Evolutionary conservation across 2,329 filamentous ascomycete species (phyloP), one percentile per base, ranked within the genome.

Genomic region (Paraconiothyrium sp.): DNA sequence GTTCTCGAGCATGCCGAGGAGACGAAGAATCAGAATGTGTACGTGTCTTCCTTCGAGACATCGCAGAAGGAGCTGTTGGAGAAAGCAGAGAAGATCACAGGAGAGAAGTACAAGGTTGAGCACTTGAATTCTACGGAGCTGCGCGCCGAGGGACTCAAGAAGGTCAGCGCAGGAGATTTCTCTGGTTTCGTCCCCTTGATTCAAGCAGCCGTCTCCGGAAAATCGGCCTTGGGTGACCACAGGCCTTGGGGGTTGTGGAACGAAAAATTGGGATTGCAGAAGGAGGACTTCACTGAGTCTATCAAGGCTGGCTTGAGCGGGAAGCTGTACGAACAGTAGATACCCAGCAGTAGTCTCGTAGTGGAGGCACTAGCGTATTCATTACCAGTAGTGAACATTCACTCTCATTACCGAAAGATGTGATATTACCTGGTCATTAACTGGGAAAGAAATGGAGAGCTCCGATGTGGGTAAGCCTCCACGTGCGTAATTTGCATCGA

Each of bases 11-110:
- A 81, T 75, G 80, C 83, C 0, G 79, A 82, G 1, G 76, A 82
- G 60, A 89, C 86, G 0, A 83, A 80, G 39, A 90, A 90, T 72
- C 81, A 84, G 62, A 86, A 88, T 71, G 73, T 91, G 34, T 83
- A 82, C 54, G 77, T 90, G 16, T 83, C 86, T 2, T 88, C 84
- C 0, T 86, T 89, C 66, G 83, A 83, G 34, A 82, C 84, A 0
- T 84, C 84, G 1, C 88, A 90, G 74, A 85, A 85, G 20, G 81
- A 90, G 64, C 75, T 91, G 1, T 70, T 90, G 1, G 74, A 77
- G 13, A 72, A 82, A 0, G 76, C 86, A 2, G 86, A 91, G 74
- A 82, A 84, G 59, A 76, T 82, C 11, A 85, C 84, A 0, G 83
- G 83, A 2, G 70, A 77, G 20, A 84, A 84, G 62, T 89, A 84